Evolutionary conservation across 495 filamentous ascomycete genomes (phyloP).

Genomic region (Copromyces sp.): DNA sequence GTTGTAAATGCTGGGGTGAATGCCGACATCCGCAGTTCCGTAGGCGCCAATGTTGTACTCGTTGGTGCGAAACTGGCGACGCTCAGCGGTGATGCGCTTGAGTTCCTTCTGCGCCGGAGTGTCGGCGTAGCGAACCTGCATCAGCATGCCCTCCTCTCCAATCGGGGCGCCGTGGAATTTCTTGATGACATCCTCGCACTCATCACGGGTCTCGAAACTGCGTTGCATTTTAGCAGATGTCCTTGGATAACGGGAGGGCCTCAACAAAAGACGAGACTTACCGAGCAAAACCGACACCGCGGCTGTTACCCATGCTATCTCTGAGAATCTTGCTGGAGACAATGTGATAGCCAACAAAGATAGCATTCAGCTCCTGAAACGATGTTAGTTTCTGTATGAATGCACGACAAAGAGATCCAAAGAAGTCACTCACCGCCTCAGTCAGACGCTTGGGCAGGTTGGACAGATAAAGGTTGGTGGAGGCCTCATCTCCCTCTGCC

Average conservation of each 20-base stretch:
- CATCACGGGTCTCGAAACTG: conserved; percentile 78
- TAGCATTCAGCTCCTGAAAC: conserved; percentile 55
- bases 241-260: neutral
- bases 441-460: conserved; percentile 86
- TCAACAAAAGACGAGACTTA: conserved; percentile 30
- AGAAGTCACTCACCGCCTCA: conserved; percentile 54
- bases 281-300: conserved; percentile 96
- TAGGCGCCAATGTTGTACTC: conserved; percentile 75
- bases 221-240: conserved; percentile 13
- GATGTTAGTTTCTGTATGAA: conserved; percentile 3
- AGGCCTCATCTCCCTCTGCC: conserved; percentile 71
- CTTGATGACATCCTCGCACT: conserved; percentile 75
- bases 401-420: neutral
- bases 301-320: conserved; percentile 79
- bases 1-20: conserved; percentile 34
- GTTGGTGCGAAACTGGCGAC: conserved; percentile 83
- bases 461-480: conserved; percentile 94
- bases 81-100: conserved; percentile 87
- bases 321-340: conserved; percentile 89
- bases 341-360: conserved; percentile 75
- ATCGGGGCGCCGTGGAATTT: conserved; percentile 68
- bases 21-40: conserved; percentile 42
- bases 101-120: conserved; percentile 92
- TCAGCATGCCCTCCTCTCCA: conserved; percentile 60
- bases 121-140: conserved; percentile 94